Conservation (phyloP, 257 asterid genomes). For the Fraxinus pennsylvanica region DNA sequence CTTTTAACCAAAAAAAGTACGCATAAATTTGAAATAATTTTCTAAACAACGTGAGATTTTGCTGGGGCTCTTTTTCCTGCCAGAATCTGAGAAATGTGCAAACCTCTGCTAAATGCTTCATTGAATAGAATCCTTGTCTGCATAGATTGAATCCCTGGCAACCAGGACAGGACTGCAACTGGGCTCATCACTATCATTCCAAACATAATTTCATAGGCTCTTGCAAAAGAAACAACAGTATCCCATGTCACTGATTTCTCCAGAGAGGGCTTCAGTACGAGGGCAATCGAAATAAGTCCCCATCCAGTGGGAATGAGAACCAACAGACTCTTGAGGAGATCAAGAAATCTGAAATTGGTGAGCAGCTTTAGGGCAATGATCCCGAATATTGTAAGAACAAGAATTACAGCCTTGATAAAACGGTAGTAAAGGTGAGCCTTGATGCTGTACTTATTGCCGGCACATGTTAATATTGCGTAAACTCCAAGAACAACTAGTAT, state of each 20-base stretch:
- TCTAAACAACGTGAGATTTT: too few species aligned
- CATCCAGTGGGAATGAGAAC: slow-evolving; percentile 96
- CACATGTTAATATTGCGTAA: slow-evolving; percentile 56
- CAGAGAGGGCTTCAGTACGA: slow-evolving; percentile 70
- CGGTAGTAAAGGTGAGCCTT: slow-evolving; percentile 94
- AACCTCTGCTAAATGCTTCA: slow-evolving; percentile 93
- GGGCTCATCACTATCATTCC: slow-evolving; percentile 91
- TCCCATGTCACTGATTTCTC: slow-evolving; percentile 71
- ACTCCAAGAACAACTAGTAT: slow-evolving; percentile 68
- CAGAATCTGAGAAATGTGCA: slow-evolving; percentile 89
- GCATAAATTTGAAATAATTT: too few species aligned
- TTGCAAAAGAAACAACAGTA: slow-evolving; percentile 70
- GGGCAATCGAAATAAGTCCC: slow-evolving; percentile 88
- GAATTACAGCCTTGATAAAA: slow-evolving; percentile 85
- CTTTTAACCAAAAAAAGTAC: too few species aligned
- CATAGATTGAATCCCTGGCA: slow-evolving; percentile 96
- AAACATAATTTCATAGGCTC: slow-evolving; percentile 82
- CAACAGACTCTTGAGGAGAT: slow-evolving; percentile 78
- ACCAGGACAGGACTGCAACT: slow-evolving; percentile 84
- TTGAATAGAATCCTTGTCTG: slow-evolving; percentile 96
- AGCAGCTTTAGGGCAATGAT: slow-evolving; percentile 66
- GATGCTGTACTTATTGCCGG: slow-evolving; percentile 81
- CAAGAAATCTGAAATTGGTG: slow-evolving; percentile 64
- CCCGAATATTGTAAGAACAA: slow-evolving; percentile 55
- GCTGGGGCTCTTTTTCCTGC: slow-evolving; percentile 60